Evolutionary conservation across 139 green algal species (phyloP).

Genomic region (Chlorella ohadii): DNA sequence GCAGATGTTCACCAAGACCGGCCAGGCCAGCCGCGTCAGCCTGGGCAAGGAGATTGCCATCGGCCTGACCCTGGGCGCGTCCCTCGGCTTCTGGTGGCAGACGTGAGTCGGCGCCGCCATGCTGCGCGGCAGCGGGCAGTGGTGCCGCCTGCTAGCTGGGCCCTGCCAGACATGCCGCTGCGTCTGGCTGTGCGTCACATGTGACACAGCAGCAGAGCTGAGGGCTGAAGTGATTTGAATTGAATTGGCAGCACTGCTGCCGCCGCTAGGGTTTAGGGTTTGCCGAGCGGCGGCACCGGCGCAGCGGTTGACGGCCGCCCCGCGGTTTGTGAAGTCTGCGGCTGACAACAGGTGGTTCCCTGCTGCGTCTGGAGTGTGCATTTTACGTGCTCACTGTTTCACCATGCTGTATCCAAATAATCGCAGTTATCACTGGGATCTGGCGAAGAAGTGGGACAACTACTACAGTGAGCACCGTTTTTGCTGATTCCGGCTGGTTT

Average conservation of each 20-base stretch:
- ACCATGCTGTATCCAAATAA: too few relatives aligned
- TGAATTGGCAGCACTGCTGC: too few relatives aligned
- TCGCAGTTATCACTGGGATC: conserved; percentile 13
- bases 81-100: conserved; percentile 29
- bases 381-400: too few relatives aligned
- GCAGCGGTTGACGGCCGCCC: too few relatives aligned
- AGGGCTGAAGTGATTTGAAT: too few relatives aligned
- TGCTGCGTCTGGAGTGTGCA: too few relatives aligned
- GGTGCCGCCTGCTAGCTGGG: not conserved
- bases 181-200: not conserved
- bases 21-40: conserved; percentile 37
- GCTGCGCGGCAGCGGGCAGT: not conserved
- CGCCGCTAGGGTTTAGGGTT: too few relatives aligned
- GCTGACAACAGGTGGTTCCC: too few relatives aligned
- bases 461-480: not conserved
- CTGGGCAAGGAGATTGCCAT: conserved; percentile 50
- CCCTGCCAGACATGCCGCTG: not conserved
- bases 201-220: not conserved
- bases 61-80: conserved; percentile 13
- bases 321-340: too few relatives aligned
- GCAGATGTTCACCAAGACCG: conserved; percentile 59
- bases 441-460: conserved; percentile 29
- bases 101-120: not conserved
- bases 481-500: too few relatives aligned
- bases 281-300: too few relatives aligned